Percentiles rank a stretch among this genome's conserved stretches.
These are phyloP conservation scores for Angomonas ambiguus DNA, from an alignment of 208 protist genomes.

Conservation along the genomic window DNA sequence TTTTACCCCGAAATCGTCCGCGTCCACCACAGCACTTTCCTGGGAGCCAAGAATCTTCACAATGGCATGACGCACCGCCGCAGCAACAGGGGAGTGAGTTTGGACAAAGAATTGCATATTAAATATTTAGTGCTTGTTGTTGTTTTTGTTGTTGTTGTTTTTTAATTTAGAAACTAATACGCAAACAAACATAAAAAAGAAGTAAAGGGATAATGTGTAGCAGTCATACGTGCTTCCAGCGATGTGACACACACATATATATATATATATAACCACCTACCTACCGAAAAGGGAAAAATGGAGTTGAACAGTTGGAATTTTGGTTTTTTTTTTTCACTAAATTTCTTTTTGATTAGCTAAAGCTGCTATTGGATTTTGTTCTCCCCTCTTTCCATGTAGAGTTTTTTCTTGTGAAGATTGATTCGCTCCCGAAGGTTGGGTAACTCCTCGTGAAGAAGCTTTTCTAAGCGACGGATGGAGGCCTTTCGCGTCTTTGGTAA, in stretches of 20 bases:
- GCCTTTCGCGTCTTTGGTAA: conserved; percentile 41
- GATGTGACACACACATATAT: no score
- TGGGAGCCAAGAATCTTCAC: conserved; percentile 17
- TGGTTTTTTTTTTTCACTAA: neutral
- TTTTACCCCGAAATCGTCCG: conserved; percentile 21
- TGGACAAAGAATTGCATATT: conserved; percentile 25
- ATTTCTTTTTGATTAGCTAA: no score
- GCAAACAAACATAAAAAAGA: neutral
- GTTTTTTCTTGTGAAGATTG: no score
- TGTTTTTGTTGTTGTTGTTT: conserved; percentile 4
- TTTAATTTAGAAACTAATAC: neutral
- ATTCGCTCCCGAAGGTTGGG: conserved; percentile 26
- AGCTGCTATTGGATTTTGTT: no score
- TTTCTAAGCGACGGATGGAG: conserved; percentile 26
- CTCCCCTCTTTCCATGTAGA: no score
- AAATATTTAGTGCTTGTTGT: neutral
- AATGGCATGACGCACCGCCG: conserved; percentile 27
- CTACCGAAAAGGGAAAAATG: no score
- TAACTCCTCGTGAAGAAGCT: conserved; percentile 34
- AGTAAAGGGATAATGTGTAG: no score
- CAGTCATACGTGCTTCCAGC: no score
- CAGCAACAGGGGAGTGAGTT: conserved; percentile 23
- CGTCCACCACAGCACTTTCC: conserved; percentile 8
- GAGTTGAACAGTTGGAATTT: no score
- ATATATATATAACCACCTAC: no score